Percentiles rank a stretch among this genome's conserved stretches.
phyloP scores from a whole-genome alignment of 2,329 filamentous ascomycete genomes.

The Cryphonectria radicalis region DNA sequence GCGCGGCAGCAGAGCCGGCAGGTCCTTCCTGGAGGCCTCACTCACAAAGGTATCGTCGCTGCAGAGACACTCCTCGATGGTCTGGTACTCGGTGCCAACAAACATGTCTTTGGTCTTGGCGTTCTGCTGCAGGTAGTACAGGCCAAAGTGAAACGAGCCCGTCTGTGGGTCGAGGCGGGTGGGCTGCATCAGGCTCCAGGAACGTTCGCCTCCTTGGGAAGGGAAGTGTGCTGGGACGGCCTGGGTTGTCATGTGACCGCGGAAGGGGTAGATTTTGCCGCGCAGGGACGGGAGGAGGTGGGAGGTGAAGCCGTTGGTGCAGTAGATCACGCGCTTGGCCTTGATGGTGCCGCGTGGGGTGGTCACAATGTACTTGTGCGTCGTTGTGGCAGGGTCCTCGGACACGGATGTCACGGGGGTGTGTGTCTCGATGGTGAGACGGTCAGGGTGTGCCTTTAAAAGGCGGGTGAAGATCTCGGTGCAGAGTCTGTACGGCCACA shows the following conservation, averaged over 20 bases:
- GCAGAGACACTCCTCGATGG: constrained; percentile 14
- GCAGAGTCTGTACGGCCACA: constrained; percentile 14
- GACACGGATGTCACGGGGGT: constrained; percentile 28
- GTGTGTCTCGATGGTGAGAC: constrained; percentile 12
- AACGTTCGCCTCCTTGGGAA: neutral
- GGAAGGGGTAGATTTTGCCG: constrained; percentile 51
- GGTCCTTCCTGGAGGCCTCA: neutral
- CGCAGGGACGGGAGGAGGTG: constrained; percentile 62
- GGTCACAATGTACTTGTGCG: constrained; percentile 47
- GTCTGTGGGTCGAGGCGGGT: constrained; percentile 2
- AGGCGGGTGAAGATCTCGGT: constrained; percentile 9
- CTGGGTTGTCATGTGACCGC: constrained; percentile 8
- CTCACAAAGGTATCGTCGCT: constrained; percentile 18
- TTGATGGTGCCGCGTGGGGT: constrained; percentile 59
- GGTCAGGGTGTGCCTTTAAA: neutral
- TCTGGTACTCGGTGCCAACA: constrained; percentile 19
- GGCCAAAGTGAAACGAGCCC: constrained; percentile 11
- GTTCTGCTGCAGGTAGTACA: constrained; percentile 27
- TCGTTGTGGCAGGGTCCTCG: constrained; percentile 21
- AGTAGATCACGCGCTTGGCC: constrained; percentile 61
- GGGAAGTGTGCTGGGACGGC: constrained; percentile 1
- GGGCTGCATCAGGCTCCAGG: constrained; percentile 9
- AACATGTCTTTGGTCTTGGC: constrained; percentile 19
- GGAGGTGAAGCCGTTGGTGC: constrained; percentile 71
- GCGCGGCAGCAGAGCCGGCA: constrained; percentile 9